phyloP scores from a whole-genome alignment of 163 green algal species.

The Chlamydomonas reinhardtii region DNA sequence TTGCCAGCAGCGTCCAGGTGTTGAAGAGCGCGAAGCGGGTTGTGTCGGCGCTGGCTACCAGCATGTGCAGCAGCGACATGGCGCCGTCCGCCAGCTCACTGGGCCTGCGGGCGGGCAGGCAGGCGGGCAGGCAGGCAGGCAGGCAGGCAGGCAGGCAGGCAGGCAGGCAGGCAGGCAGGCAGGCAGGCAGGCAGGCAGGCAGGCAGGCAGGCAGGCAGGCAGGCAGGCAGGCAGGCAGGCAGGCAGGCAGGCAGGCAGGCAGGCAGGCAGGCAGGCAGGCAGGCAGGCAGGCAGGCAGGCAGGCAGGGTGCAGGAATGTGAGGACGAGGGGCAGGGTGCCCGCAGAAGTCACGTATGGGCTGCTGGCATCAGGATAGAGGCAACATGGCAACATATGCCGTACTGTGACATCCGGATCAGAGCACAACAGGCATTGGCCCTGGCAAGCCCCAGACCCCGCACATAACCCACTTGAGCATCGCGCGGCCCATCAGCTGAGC shows the following conservation, averaged over 20 bases:
- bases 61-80: constrained; percentile 1
- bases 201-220: not conserved
- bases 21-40: constrained; percentile 50
- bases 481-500: not conserved
- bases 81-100: not conserved
- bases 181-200: not conserved
- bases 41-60: constrained; percentile 54
- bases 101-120: not conserved
- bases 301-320: too few relatives aligned
- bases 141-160: not conserved
- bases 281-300: too few relatives aligned
- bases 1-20: constrained; percentile 25
- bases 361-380: too few relatives aligned
- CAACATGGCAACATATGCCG: too few relatives aligned
- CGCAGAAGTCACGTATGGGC: too few relatives aligned
- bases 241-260: too few relatives aligned
- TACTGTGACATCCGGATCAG: too few relatives aligned
- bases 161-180: not conserved
- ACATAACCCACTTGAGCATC: not conserved
- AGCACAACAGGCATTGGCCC: too few relatives aligned
- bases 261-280: too few relatives aligned
- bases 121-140: not conserved
- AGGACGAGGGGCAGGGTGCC: too few relatives aligned
- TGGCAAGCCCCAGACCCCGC: not conserved
- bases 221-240: too few relatives aligned